Evolutionary conservation across 257 asterid genomes (phyloP).

Genomic region (Parsonsia alboflavescens): DNA sequence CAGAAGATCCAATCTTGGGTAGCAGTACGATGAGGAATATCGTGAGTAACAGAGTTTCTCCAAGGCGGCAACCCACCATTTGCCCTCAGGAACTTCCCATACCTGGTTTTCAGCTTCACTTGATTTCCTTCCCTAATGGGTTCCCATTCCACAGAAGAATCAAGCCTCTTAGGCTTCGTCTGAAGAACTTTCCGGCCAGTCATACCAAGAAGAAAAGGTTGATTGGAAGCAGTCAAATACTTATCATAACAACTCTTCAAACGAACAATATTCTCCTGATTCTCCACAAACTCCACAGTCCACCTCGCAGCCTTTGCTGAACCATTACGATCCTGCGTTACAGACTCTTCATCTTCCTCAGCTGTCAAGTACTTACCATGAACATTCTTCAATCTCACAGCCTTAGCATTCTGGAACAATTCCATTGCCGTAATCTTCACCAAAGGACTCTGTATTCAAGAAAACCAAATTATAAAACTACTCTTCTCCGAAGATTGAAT

Average conservation of each 20-base stretch:
- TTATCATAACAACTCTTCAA: constrained; percentile 35
- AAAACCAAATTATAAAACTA: background rate
- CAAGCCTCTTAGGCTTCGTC: constrained; percentile 58
- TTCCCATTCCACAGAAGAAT: constrained; percentile 93
- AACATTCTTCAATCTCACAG: constrained; percentile 27
- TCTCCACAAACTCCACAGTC: constrained; percentile 31
- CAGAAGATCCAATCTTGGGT: constrained; percentile 83
- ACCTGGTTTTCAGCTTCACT: constrained; percentile 79
- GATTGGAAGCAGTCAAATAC: constrained; percentile 42
- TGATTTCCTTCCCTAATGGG: constrained; percentile 62
- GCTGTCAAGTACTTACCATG: constrained; percentile 41
- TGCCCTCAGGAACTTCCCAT: constrained; percentile 78
- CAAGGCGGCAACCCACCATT: constrained; percentile 94
- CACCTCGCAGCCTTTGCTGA: constrained; percentile 32
- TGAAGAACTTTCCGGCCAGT: constrained; percentile 75
- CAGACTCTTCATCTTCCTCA: constrained; percentile 39
- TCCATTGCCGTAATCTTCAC: constrained; percentile 32
- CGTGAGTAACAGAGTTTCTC: constrained; percentile 90
- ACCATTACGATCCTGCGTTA: constrained; percentile 34
- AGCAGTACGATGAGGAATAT: constrained; percentile 72
- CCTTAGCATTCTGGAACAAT: constrained; percentile 32
- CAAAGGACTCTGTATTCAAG: constrained; percentile 12
- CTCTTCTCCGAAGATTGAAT: too few species aligned
- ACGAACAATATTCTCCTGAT: constrained; percentile 26
- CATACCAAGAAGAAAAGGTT: constrained; percentile 55